Evolutionary conservation across 129 eudicot species (phyloP), one percentile per base, ranked within the genome.

Genomic region (Escallonia rubra): DNA sequence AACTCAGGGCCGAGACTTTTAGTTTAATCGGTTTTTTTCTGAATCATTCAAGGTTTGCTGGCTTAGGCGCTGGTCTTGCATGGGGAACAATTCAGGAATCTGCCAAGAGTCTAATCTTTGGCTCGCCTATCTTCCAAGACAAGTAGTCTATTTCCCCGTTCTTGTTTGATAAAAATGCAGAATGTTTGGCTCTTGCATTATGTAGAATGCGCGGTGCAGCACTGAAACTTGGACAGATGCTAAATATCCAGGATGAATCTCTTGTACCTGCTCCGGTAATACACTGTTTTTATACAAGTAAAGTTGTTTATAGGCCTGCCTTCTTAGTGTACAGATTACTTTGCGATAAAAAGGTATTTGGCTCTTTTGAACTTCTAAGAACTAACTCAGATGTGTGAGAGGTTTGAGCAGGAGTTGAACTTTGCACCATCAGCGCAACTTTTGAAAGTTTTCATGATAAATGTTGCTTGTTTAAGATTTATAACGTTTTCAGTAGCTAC

Each of bases 171-270:
- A 85, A 83, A 63, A 94, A 93, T 80, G 99, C 99, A 23, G 95
- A 89, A 82, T 93, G 99, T 59, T 52, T 94, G 86, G 99, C 99
- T 56, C 93, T 89, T 81, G 99, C 96, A 67, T 75, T 94, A 57
- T 94, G 99, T 79, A 77, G 99, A 82, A 94, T 94, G 99, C 97
- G 99, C 73, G 99, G 99, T 16, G 99, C 99, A 34, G 97, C 99
- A 23, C 82, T 94, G 49, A 94, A 94, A 76, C 59, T 94, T 65
- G 99, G 99, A 41, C 99, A 94, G 76, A 94, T 94, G 99, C 66
- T 94, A 81, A 94, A 97, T 66, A 94, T 94, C 57, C 99, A 94
- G 76, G 99, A 94, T 62, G 99, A 94, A 81, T 80, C 95, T 71
- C 85, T 94, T 67, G 88, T 94, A 44, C 97, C 99, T 80, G 86